Conservation (phyloP, 2,329 filamentous ascomycete species). For the Monosporascus sp. region DNA sequence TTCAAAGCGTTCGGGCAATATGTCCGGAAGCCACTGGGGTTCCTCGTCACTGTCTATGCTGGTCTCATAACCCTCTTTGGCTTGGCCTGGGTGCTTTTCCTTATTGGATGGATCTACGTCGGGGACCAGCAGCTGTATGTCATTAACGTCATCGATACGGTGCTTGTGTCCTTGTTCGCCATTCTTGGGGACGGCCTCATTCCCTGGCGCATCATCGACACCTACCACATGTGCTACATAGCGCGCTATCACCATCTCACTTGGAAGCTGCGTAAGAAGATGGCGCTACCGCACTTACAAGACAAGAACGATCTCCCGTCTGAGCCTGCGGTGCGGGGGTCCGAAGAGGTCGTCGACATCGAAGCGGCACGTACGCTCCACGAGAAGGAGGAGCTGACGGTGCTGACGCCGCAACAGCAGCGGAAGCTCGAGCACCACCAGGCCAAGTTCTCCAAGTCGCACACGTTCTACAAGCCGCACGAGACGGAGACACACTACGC, state of each 20-base stretch:
- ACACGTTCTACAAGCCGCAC: constrained; percentile 86
- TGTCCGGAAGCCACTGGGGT: constrained; percentile 68
- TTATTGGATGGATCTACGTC: constrained; percentile 86
- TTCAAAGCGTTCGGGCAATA: constrained; percentile 81
- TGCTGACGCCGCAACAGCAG: constrained; percentile 62
- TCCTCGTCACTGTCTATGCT: constrained; percentile 79
- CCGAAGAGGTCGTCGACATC: constrained; percentile 36
- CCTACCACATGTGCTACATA: constrained; percentile 83
- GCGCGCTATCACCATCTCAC: constrained; percentile 63
- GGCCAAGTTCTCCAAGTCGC: constrained; percentile 71
- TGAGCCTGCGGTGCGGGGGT: constrained; percentile 28
- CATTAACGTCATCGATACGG: constrained; percentile 65
- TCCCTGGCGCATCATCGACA: constrained; percentile 74
- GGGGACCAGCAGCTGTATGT: constrained; percentile 64
- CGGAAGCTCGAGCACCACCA: constrained; percentile 69
- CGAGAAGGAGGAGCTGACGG: constrained; percentile 48
- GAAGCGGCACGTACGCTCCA: constrained; percentile 34
- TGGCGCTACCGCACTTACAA: constrained; percentile 54
- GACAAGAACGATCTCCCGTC: constrained; percentile 65
- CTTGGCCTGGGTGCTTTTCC: constrained; percentile 82
- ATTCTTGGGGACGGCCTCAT: constrained; percentile 66
- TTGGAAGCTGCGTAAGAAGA: constrained; percentile 59
- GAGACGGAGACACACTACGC: constrained; percentile 78
- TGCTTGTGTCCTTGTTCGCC: constrained; percentile 65
- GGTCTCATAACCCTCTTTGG: constrained; percentile 79